Conservation (phyloP, 805 yeast species). For the Saccharomycopsis fermentans region DNA sequence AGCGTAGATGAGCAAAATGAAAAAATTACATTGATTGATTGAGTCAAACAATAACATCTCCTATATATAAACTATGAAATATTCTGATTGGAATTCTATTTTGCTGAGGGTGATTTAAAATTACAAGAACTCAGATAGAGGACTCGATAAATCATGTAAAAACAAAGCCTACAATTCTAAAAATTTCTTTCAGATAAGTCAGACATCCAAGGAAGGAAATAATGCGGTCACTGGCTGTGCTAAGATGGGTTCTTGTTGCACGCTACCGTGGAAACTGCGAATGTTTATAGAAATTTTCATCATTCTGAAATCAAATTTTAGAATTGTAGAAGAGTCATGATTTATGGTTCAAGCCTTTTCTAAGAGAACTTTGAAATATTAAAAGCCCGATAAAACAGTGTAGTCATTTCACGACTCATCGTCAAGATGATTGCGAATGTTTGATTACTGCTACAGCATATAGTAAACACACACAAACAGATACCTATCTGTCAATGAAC, state of each 20-base stretch:
- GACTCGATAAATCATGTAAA: too few relatives aligned
- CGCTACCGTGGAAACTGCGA: conserved; percentile 21
- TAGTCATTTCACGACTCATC: not conserved
- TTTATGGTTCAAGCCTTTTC: too few relatives aligned
- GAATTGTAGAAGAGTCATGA: not conserved
- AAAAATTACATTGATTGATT: too few relatives aligned
- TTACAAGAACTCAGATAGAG: too few relatives aligned
- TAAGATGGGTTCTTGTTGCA: conserved; percentile 16
- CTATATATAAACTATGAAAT: too few relatives aligned
- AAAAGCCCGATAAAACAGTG: not conserved
- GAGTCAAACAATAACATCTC: too few relatives aligned
- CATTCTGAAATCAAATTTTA: conserved; percentile 4
- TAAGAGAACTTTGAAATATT: too few relatives aligned
- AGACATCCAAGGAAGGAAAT: conserved; percentile 19
- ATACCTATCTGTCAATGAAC: not conserved
- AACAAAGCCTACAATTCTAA: not conserved
- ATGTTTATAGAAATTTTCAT: conserved; percentile 18
- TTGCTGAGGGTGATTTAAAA: too few relatives aligned
- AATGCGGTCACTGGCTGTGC: conserved; percentile 20
- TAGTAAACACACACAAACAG: not conserved
- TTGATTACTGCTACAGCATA: not conserved
- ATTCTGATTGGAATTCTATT: too few relatives aligned
- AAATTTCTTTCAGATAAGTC: conserved; percentile 5
- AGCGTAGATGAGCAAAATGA: too few relatives aligned
- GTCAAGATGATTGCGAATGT: not conserved